Conservation (phyloP, 306 rosid genomes). For the Vachellia pachyceras region DNA sequence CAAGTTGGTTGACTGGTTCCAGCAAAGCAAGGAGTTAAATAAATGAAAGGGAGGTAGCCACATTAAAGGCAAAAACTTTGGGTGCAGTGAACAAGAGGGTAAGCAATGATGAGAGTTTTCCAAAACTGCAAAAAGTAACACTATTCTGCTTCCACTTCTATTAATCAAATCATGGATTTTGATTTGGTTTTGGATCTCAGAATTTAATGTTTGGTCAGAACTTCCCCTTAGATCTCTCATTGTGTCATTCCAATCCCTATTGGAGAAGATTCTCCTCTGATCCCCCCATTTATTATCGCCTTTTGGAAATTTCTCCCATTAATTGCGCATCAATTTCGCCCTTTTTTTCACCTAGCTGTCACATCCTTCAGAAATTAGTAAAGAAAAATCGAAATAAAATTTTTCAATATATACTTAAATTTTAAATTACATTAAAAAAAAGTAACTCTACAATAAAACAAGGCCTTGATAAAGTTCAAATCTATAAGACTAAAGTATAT, state of each 20-base stretch:
- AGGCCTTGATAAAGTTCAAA: too few species aligned
- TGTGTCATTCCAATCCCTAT: background rate
- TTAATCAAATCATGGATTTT: background rate
- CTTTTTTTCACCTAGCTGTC: too few species aligned
- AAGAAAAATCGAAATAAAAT: too few species aligned
- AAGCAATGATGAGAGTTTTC: constrained; percentile 15
- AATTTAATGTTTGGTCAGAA: background rate
- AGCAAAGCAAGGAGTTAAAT: constrained; percentile 21
- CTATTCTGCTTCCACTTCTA: background rate
- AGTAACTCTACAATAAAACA: too few species aligned
- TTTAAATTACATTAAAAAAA: too few species aligned
- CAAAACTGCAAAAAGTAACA: background rate
- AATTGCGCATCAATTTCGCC: background rate
- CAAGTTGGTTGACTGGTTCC: background rate
- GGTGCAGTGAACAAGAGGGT: background rate
- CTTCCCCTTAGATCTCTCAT: background rate
- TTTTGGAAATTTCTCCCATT: background rate
- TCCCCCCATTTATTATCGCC: background rate
- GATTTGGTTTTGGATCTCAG: background rate
- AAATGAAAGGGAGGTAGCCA: background rate
- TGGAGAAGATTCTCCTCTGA: background rate
- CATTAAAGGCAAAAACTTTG: constrained; percentile 36
- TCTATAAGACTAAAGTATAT: too few species aligned
- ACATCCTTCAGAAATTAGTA: too few species aligned
- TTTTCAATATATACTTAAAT: too few species aligned